Evolutionary conservation across 768 basidiomycete genomes (phyloP), one percentile per base, ranked within the genome.

Genomic region (Gloeopeniophorella convolvens): DNA sequence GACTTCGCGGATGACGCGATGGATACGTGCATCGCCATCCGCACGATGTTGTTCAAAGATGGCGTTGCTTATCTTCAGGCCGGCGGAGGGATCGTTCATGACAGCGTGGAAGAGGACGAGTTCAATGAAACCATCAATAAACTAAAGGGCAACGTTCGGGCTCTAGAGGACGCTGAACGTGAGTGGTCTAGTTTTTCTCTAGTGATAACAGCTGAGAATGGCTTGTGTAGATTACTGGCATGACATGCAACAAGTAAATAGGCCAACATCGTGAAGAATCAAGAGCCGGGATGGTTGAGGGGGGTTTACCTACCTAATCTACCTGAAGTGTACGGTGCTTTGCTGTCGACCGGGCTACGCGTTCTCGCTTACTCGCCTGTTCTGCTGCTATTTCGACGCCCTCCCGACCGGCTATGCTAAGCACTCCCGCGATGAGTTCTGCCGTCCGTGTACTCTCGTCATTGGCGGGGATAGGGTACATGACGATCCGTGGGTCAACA

Each of bases 401-500:
- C 62, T 90, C 86, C 53, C 79, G 72, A 2, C 91, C 85, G 2
- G 96, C 96, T 53, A 96, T 76, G 58, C 91, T 90, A 50, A 99
- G 70, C 8, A 96, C 80, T 10, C 95, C 95, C 1, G 85, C 81
- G 50, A 99, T 78, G 34, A 99, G 71, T 61, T 98, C 95, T 36
- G 91, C 90, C 13, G 93, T 86, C 39, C 93, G 79, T 9, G 85
- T 77, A 62, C 82, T 91, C 69, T 99, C 96, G 69, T 95, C 91
- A 66, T 98, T 99, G n/a, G 90, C 93, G 0, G 93, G 94, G 62
- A 99, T 97, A 35, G 96, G 87, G 66, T 96, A 98, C 78, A 97
- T 96, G 55, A 99, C 94, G 32, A 92, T 75, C 21, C 96, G 82
- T 5, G 96, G 96, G 69, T 99, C 96, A 35, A 82, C 87, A 64